Base-by-base conservation (phyloP, 306 rosid species). In the Vachellia collinsii region DNA sequence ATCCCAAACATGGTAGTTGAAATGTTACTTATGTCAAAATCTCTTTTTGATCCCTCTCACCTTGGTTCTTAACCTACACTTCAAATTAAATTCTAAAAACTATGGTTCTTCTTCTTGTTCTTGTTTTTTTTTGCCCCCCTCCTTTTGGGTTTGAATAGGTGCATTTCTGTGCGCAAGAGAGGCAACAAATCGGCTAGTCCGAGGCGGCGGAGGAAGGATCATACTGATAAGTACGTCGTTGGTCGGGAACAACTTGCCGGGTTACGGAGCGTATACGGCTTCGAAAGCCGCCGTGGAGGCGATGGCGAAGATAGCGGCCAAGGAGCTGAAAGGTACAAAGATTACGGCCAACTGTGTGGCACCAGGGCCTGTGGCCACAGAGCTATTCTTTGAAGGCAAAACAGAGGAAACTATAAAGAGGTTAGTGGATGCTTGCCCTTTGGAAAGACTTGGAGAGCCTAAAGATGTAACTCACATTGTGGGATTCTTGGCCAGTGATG, bases 251-350 rank as follows among this genome's bases (percentile, higher is more conserved):
- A 44, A 82, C 16, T 16, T 6, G 34, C 83, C 91, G 0, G 91
- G 93, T 1, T 79, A 77, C 7, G 91, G 76, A 20, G 79, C 88
- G 0, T 89, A 89, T 16, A 76, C 84, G 0, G 91, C 87, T 0
- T 89, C 93, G 4, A 89, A 87, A 79, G 88, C 91, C 0, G 89
- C 91, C 0, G 89, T 84, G 68, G 93, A 89, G 73, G 62, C 88
- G 0, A 86, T 87, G 88, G n/a, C 84, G 0, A 89, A 84, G 79
- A 76, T 85, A 4, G 48, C 80, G 37, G 93, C 93, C 0, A 89
- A 89, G 87, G 93, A 87, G 84, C 73, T 89, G n/a, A 87, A 79
- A 77, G 91, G 91, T 6, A 83, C 50, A 0, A 77, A 86, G 34
- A 77, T 87, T 0, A 83, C 91, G 0, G 88, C 85, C 0, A 89